phyloP scores from a whole-genome alignment of 148 eudicot genomes.

The Chenopodium quinoa region DNA sequence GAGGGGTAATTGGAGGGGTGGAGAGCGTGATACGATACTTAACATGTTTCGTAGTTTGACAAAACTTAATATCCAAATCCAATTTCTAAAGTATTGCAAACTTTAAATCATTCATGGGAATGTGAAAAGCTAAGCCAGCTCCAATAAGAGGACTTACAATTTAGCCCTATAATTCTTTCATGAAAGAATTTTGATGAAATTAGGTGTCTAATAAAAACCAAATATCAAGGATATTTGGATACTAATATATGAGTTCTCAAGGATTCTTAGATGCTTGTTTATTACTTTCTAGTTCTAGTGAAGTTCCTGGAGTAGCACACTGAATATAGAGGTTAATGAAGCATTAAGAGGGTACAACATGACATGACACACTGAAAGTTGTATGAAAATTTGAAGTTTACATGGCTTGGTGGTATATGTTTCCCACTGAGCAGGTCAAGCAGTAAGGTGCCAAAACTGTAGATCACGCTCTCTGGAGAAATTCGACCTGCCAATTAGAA shows the following conservation, averaged over 20 bases:
- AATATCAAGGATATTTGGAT: background rate
- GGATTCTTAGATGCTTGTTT: background rate
- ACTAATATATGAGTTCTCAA: background rate
- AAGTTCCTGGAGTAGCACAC: background rate
- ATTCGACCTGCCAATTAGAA: constrained; percentile 64
- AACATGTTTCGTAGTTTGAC: no score
- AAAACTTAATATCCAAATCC: background rate
- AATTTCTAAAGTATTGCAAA: background rate
- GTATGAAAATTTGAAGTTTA: constrained; percentile 29
- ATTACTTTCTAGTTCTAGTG: background rate
- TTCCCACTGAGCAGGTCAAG: constrained; percentile 86
- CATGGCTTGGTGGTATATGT: constrained; percentile 88
- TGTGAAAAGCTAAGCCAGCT: background rate
- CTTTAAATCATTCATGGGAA: background rate
- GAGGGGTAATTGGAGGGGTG: no score
- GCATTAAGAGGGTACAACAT: background rate
- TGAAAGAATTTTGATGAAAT: background rate
- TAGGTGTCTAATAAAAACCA: background rate
- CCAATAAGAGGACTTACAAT: background rate
- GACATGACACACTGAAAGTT: background rate
- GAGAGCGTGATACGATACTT: no score
- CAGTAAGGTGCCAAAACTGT: constrained; percentile 78
- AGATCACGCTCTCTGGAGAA: constrained; percentile 69
- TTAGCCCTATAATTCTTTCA: background rate
- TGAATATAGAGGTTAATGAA: background rate